A percentile compares a stretch with the other conserved stretches of the same genome.
Conservation (phyloP, 305 asterid genomes). For the Fraxinus latifolia region DNA sequence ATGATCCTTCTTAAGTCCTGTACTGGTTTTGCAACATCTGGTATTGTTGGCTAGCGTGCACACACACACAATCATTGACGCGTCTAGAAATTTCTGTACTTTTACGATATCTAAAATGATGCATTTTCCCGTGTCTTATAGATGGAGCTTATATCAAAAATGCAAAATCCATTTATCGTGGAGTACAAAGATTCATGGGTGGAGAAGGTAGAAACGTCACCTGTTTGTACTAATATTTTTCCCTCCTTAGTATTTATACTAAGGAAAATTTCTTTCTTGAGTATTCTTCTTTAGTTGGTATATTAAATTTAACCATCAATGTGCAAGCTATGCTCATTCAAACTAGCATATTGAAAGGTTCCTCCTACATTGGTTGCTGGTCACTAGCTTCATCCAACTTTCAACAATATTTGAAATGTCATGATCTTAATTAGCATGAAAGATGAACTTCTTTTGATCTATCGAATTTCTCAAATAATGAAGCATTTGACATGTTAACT, state of each 20-base stretch:
- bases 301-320: neutral
- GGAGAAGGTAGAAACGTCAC: constrained; percentile 63
- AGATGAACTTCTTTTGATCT: neutral
- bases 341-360: neutral
- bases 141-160: constrained; percentile 87
- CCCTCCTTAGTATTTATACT: neutral
- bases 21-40: neutral
- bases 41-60: neutral
- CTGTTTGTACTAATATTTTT: neutral
- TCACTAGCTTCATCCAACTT: neutral
- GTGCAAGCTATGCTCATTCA: neutral
- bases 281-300: neutral
- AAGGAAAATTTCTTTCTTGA: neutral
- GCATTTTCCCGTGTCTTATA: constrained; percentile 30
- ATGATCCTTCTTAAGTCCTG: neutral
- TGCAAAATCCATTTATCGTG: constrained; percentile 80
- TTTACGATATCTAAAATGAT: constrained; percentile 3
- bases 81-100: neutral
- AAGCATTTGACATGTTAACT: neutral
- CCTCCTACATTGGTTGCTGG: neutral
- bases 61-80: neutral
- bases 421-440: neutral
- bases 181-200: constrained; percentile 99
- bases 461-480: neutral
- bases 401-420: neutral